These are phyloP conservation scores for Fusarium decemcellulare DNA, from an alignment of 2,329 filamentous ascomycete genomes.

Conservation along the genomic window DNA sequence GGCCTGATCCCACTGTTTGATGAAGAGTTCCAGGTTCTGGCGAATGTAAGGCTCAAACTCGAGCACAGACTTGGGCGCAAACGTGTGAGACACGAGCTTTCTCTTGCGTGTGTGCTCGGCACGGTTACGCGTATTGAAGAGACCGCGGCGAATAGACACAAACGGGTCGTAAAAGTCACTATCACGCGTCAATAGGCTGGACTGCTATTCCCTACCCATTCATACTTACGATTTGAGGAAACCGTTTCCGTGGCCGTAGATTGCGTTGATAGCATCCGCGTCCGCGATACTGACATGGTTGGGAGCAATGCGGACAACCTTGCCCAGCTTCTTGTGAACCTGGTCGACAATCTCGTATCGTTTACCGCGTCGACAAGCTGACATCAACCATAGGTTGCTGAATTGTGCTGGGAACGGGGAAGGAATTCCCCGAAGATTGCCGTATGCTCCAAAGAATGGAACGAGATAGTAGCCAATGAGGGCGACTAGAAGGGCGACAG, in stretches of 20 bases:
- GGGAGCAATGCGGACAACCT: conserved; percentile 85
- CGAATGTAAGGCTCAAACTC: conserved; percentile 94
- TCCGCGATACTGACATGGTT: conserved; percentile 88
- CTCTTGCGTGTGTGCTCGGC: conserved; percentile 88
- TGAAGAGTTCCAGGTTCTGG: conserved; percentile 82
- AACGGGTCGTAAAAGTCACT: conserved; percentile 94
- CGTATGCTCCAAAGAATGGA: conserved; percentile 68
- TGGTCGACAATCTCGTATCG: conserved; percentile 76
- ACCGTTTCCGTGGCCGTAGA: conserved; percentile 87
- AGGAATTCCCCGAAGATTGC: conserved; percentile 68
- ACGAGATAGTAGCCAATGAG: conserved; percentile 36
- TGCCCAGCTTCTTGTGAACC: conserved; percentile 81
- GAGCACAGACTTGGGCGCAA: conserved; percentile 83
- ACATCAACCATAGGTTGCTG: conserved; percentile 85
- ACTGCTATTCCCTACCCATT: too few species aligned
- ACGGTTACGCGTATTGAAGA: conserved; percentile 92
- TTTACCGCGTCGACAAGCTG: conserved; percentile 74
- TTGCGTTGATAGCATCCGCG: conserved; percentile 78
- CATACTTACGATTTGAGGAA: conserved; percentile 75
- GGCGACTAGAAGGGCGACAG: conserved; percentile 18
- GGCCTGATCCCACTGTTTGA: conserved; percentile 79
- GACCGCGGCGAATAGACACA: conserved; percentile 85
- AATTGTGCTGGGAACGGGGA: conserved; percentile 76
- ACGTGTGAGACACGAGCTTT: conserved; percentile 92
- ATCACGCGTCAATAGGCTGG: neutral